Conservation (phyloP, 2,329 filamentous ascomycete species). For the Rhinocladiella similis region DNA sequence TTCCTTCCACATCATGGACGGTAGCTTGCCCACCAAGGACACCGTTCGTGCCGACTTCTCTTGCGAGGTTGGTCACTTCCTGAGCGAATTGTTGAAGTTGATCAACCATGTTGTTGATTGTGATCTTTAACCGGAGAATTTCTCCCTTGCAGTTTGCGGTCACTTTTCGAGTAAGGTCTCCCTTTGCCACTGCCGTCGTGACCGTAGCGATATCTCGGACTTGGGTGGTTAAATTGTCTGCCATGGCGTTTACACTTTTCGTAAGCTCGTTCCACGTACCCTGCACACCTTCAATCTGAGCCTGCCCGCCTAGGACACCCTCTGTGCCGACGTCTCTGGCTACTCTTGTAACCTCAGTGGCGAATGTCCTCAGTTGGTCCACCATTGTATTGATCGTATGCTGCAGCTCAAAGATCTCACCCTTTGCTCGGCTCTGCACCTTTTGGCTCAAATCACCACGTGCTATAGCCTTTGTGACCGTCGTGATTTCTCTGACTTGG, state of each 20-base stretch:
- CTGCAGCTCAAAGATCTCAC: constrained; percentile 79
- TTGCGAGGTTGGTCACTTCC: constrained; percentile 93
- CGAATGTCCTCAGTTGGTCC: constrained; percentile 79
- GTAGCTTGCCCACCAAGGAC: constrained; percentile 92
- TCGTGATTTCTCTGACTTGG: constrained; percentile 82
- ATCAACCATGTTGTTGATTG: constrained; percentile 99
- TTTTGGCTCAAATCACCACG: constrained; percentile 82
- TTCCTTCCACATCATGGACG: constrained; percentile 93
- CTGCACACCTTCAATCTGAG: constrained; percentile 79
- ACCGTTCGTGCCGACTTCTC: constrained; percentile 95
- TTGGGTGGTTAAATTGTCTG: constrained; percentile 81
- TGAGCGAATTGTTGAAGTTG: constrained; percentile 95
- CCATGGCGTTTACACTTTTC: constrained; percentile 85
- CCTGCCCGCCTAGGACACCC: constrained; percentile 78
- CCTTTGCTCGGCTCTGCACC: constrained; percentile 76
- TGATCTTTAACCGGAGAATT: constrained; percentile 92
- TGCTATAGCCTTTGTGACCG: constrained; percentile 79
- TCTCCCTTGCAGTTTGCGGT: constrained; percentile 89
- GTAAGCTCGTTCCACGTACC: constrained; percentile 89
- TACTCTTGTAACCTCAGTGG: constrained; percentile 79
- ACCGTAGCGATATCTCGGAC: constrained; percentile 90
- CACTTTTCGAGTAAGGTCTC: constrained; percentile 95
- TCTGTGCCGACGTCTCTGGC: constrained; percentile 82
- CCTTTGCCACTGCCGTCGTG: constrained; percentile 69
- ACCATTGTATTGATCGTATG: constrained; percentile 91